Conservation (phyloP, 495 filamentous ascomycete species). For the Lindgomyces ingoldianus region DNA sequence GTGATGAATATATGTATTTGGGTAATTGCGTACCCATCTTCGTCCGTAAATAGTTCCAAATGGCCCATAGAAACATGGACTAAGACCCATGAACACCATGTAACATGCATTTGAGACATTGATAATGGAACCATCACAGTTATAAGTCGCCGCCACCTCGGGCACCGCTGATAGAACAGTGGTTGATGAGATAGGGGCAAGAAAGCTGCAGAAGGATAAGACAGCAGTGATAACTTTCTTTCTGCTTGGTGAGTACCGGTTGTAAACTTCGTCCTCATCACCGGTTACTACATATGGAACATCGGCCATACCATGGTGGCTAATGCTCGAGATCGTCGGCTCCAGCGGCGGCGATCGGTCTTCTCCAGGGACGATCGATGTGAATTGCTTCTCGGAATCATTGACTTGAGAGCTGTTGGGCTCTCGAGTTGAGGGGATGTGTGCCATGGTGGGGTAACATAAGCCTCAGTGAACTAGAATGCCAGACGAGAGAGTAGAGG, state of each 20-base stretch:
- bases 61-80: constrained; percentile 67
- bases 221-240: constrained; percentile 64
- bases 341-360: constrained; percentile 25
- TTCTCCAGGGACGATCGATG: constrained; percentile 16
- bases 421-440: background rate
- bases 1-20: constrained; percentile 4
- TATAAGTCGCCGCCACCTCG: constrained; percentile 63
- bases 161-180: constrained; percentile 69
- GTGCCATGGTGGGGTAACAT: constrained; percentile 25
- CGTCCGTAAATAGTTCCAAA: constrained; percentile 68
- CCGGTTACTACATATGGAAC: constrained; percentile 18
- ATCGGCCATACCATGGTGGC: constrained; percentile 35
- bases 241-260: constrained; percentile 55
- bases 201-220: constrained; percentile 65
- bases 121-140: constrained; percentile 64
- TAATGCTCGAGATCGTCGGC: constrained; percentile 22
- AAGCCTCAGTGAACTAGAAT: background rate
- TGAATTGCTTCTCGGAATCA: constrained; percentile 27
- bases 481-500: background rate
- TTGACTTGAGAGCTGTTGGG: background rate
- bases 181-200: constrained; percentile 68
- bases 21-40: constrained; percentile 52
- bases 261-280: constrained; percentile 52
- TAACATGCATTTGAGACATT: constrained; percentile 71
- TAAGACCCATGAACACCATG: constrained; percentile 68